These are phyloP conservation scores for Pisolithus sp. DNA, from an alignment of 768 basidiomycete genomes.

Conservation along the genomic window DNA sequence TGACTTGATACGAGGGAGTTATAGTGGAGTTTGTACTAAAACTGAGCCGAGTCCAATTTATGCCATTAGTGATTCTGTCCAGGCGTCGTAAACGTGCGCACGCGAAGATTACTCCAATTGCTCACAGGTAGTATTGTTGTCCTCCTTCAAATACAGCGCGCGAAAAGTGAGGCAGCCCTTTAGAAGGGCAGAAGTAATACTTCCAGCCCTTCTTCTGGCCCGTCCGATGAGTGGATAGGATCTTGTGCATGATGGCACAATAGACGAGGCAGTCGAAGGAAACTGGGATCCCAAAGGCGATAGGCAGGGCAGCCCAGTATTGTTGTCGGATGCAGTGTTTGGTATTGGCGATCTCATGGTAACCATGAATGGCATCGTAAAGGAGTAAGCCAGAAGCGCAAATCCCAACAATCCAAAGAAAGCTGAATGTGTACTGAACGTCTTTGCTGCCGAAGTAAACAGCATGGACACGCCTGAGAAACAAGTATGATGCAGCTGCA, in stretches of 20 bases:
- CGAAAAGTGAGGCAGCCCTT: slow-evolving; percentile 28
- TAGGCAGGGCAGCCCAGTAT: slow-evolving; percentile 18
- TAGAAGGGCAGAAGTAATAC: slow-evolving; percentile 10
- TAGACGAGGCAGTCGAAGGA: slow-evolving; percentile 30
- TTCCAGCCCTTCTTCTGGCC: slow-evolving; percentile 9
- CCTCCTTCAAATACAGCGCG: slow-evolving; percentile 31
- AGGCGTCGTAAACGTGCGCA: neutral
- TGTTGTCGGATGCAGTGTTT: slow-evolving; percentile 23
- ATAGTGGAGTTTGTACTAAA: slow-evolving; percentile 14
- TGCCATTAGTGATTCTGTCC: slow-evolving; percentile 28
- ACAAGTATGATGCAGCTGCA: slow-evolving; percentile 28
- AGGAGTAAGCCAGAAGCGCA: slow-evolving; percentile 24
- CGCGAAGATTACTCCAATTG: neutral
- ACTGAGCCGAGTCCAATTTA: slow-evolving; percentile 24
- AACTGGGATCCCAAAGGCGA: slow-evolving; percentile 22
- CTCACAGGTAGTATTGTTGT: slow-evolving; percentile 34
- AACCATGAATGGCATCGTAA: slow-evolving; percentile 15
- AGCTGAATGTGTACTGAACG: slow-evolving; percentile 19
- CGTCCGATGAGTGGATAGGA: slow-evolving; percentile 13
- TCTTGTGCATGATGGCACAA: slow-evolving; percentile 27
- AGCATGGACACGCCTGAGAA: slow-evolving; percentile 33
- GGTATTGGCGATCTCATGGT: slow-evolving; percentile 27
- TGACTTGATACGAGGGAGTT: slow-evolving; percentile 17
- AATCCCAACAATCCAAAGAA: slow-evolving; percentile 28
- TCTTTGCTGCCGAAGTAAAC: slow-evolving; percentile 20